Base-by-base conservation (phyloP, 352 stramenopile genomes). In the Phytophthora fragariaefolia region DNA sequence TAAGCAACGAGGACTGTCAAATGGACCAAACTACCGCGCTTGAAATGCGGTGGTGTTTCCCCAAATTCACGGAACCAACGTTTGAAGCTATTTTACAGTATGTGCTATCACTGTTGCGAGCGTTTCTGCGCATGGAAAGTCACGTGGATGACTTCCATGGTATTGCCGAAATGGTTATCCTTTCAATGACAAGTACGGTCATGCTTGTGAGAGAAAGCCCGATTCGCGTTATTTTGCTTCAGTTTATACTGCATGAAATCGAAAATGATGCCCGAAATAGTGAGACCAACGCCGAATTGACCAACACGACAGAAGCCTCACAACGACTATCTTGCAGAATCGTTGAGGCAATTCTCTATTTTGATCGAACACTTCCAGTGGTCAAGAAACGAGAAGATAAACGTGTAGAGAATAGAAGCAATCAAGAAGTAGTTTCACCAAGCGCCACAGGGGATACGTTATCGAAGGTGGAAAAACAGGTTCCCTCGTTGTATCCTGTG, bases 171-270 rank as follows among this genome's bases (percentile, higher is more conserved):
- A 67, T 80, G 20, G 9, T 92, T 5, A 24, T 91, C 18, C 60
- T 92, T 15, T 91, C 82, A 2, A 71, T 90, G 47, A 59, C 71
- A 15, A 77, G 60, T 10, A 76, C 70, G 2, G 47, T 26, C 9
- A 50, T 80, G n/a, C 75, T 84, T 18, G 47, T 42, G 1, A 58
- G 63, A 26, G 61, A 53, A 1, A 84, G 55, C 47, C 60, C 60
- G 0, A 67, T 84, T 56, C 79, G 79, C 1, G 45, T 85, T 6
- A 69, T 83, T 43, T 13, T 85, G 17, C 64, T 88, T 6, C 79
- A 88, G 34, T 88, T 84, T 57, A 18, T 88, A 22, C 73, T 88
- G 9, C 77, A 84, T n/a, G 79, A 85, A 56, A 60, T 85, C 51
- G 79, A 88, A 23, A 68, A 79, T n/a, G 77, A 84, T 46, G 46